phyloP scores from a whole-genome alignment of 78 protist genomes.

The Dictyostelium discoideum region dicty_2.7 NC_007088.5:1188501-1189000 shows the following conservation, averaged over 20 bases:
- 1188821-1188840: constrained; percentile 13
- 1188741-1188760: background rate
- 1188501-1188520: constrained; percentile 34
- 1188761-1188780: background rate
- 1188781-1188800: constrained; percentile 67
- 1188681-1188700: constrained; percentile 14
- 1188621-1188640: constrained; percentile 52
- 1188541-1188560: background rate
- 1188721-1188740: background rate
- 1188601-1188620: background rate
- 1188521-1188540: background rate
- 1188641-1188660: background rate
- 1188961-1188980: background rate
- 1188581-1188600: background rate
- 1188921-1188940: background rate
- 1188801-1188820: constrained; percentile 76
- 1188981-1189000: background rate
- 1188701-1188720: background rate
- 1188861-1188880: constrained; percentile 1
- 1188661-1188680: background rate
- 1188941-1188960: constrained; percentile 27
- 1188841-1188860: constrained; percentile 14
- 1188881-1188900: background rate
- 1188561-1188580: background rate
- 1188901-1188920: constrained; percentile 16